Evolutionary conservation across 768 basidiomycete species (phyloP).

Genomic region (Phaffia australis): DNA sequence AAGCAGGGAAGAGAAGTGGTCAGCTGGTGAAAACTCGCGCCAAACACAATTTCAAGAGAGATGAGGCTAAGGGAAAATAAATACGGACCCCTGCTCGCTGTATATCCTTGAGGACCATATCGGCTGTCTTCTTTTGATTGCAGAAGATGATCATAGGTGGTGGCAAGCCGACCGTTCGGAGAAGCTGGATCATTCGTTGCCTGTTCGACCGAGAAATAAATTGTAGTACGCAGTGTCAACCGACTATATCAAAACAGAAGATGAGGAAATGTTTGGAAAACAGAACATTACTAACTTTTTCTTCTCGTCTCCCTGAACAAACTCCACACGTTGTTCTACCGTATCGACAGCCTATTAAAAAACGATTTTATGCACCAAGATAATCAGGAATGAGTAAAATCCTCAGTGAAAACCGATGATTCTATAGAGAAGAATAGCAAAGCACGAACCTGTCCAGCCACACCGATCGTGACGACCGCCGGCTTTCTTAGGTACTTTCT

Average conservation of each 20-base stretch:
- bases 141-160: slow-evolving; percentile 98
- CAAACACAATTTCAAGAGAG: slow-evolving; percentile 6
- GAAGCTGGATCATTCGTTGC: slow-evolving; percentile 74
- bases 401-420: too few species aligned
- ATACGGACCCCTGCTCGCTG: slow-evolving; percentile 69
- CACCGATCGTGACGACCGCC: slow-evolving; percentile 93
- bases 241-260: neutral
- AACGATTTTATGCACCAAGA: neutral
- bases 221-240: neutral
- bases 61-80: neutral
- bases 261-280: neutral
- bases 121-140: slow-evolving; percentile 98
- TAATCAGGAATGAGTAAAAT: neutral
- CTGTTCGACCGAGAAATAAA: slow-evolving; percentile 40
- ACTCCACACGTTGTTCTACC: slow-evolving; percentile 91
- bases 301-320: slow-evolving; percentile 85
- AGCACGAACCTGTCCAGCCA: slow-evolving; percentile 58
- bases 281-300: slow-evolving; percentile 58
- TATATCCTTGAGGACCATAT: slow-evolving; percentile 92
- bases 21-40: slow-evolving; percentile 24
- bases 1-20: slow-evolving; percentile 2
- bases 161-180: slow-evolving; percentile 69
- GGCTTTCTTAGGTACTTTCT: slow-evolving; percentile 87
- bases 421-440: neutral
- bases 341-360: slow-evolving; percentile 67